A percentile compares a stretch with the other conserved stretches of the same genome.
Evolutionary conservation across 306 rosid genomes (phyloP).

Genomic region (Pueraria montana): DNA sequence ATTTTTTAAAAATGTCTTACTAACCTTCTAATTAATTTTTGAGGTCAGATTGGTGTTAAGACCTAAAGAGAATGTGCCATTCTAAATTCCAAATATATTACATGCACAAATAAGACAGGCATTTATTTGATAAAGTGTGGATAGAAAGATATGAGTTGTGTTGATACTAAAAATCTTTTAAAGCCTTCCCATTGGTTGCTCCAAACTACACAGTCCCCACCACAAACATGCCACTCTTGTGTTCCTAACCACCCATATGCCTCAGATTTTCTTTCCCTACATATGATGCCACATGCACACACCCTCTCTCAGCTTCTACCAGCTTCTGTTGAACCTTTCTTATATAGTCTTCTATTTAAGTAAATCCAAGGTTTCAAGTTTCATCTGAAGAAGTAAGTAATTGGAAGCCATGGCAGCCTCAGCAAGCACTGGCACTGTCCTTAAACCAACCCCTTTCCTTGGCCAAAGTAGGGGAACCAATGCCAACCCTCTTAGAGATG

Average conservation of each 20-base stretch:
- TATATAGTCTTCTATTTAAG: neutral
- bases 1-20: neutral
- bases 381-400: slow-evolving; percentile 8
- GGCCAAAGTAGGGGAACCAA: slow-evolving; percentile 65
- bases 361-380: neutral
- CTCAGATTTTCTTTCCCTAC: slow-evolving; percentile 41
- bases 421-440: slow-evolving; percentile 76
- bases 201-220: slow-evolving; percentile 59
- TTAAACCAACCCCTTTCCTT: slow-evolving; percentile 77
- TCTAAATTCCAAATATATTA: neutral
- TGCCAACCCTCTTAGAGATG: slow-evolving; percentile 74
- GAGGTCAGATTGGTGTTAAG: neutral
- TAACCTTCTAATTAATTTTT: too few relatives aligned
- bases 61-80: neutral
- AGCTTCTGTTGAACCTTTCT: slow-evolving; percentile 35
- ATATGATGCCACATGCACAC: slow-evolving; percentile 40
- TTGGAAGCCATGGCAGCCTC: slow-evolving; percentile 71
- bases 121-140: slow-evolving; percentile 65
- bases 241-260: slow-evolving; percentile 45
- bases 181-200: slow-evolving; percentile 69
- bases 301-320: slow-evolving; percentile 20
- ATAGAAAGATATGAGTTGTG: slow-evolving; percentile 67
- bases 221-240: slow-evolving; percentile 42
- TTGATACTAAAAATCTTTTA: slow-evolving; percentile 68
- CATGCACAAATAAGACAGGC: neutral